phyloP scores from a whole-genome alignment of 192 early-diverging fungal species.

The Endogone sp. region DNA sequence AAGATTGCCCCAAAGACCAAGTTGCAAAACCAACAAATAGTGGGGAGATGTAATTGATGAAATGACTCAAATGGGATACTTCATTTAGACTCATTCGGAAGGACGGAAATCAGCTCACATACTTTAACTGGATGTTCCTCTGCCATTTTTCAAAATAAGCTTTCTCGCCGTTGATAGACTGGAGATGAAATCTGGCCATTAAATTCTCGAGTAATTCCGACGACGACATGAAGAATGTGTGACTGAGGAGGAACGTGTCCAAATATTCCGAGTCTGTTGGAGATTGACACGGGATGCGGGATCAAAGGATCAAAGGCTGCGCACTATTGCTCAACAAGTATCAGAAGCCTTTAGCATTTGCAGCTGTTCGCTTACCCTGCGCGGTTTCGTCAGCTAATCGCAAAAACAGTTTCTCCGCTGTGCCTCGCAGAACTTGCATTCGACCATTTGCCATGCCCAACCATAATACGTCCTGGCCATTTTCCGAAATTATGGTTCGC shows the following conservation, averaged over 20 bases:
- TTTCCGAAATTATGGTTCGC: slow-evolving; percentile 37
- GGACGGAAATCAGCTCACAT: slow-evolving; percentile 2
- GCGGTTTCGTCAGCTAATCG: slow-evolving; percentile 58
- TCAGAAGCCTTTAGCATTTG: too few relatives aligned
- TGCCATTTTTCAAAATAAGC: slow-evolving; percentile 45
- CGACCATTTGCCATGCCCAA: slow-evolving; percentile 45
- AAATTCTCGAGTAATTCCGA: slow-evolving; percentile 50
- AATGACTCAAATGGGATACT: neutral
- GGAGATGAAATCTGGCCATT: slow-evolving; percentile 54
- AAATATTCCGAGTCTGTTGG: slow-evolving; percentile 61
- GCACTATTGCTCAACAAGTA: too few relatives aligned
- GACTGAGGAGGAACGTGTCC: slow-evolving; percentile 54
- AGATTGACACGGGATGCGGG: neutral
- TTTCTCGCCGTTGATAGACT: slow-evolving; percentile 34
- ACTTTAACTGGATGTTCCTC: slow-evolving; percentile 49
- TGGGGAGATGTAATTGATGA: neutral
- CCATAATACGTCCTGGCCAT: slow-evolving; percentile 50
- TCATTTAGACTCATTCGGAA: neutral
- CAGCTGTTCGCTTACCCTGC: slow-evolving; percentile 56
- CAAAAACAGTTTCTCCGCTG: slow-evolving; percentile 57
- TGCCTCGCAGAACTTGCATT: slow-evolving; percentile 56
- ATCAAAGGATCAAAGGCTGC: too few relatives aligned
- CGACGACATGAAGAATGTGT: slow-evolving; percentile 58
- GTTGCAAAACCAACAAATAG: slow-evolving; percentile 1
- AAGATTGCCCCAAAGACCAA: neutral